These are phyloP conservation scores for Moesziomyces globuligerus DNA, from an alignment of 1,284 basidiomycete genomes.

Conservation along the genomic window DNA sequence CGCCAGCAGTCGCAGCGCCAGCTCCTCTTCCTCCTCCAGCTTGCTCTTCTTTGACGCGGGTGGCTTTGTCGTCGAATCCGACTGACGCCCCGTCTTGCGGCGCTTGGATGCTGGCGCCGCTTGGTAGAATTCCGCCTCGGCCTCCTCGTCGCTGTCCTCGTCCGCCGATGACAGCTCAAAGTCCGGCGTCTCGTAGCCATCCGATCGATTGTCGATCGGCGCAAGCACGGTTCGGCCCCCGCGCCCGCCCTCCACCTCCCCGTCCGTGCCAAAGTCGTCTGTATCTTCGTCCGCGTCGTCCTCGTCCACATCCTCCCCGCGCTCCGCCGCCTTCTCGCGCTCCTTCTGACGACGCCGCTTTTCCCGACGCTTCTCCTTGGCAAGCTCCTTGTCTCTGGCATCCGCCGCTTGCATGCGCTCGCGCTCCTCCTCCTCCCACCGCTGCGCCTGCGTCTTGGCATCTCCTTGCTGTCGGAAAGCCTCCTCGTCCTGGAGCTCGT, in stretches of 20 bases:
- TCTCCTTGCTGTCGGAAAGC: conserved; percentile 80
- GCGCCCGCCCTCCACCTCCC: conserved; percentile 68
- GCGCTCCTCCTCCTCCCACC: conserved; percentile 77
- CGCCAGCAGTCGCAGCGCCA: conserved; percentile 51
- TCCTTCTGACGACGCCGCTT: conserved; percentile 82
- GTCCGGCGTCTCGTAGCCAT: conserved; percentile 63
- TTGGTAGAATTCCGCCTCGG: conserved; percentile 14
- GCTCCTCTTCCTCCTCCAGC: conserved; percentile 46
- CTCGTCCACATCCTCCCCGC: conserved; percentile 67
- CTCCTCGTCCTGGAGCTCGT: conserved; percentile 76
- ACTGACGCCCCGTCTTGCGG: conserved; percentile 16
- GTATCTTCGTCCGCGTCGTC: conserved; percentile 26
- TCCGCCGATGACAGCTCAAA: conserved; percentile 51
- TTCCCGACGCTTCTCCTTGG: conserved; percentile 60
- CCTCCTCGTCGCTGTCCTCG: conserved; percentile 20
- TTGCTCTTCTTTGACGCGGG: conserved; percentile 34
- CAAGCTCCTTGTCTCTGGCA: conserved; percentile 60
- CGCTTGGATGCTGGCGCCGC: conserved; percentile 25
- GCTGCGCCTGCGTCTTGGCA: conserved; percentile 78
- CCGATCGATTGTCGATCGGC: conserved; percentile 49
- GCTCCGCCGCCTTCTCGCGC: conserved; percentile 75
- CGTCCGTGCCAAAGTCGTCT: conserved; percentile 49
- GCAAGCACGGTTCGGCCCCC: conserved; percentile 58
- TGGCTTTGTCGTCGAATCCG: conserved; percentile 1
- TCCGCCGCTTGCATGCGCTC: conserved; percentile 85